Base-by-base conservation (phyloP, 2,329 filamentous ascomycete genomes). In the Malbranchea zuffiana region DNA sequence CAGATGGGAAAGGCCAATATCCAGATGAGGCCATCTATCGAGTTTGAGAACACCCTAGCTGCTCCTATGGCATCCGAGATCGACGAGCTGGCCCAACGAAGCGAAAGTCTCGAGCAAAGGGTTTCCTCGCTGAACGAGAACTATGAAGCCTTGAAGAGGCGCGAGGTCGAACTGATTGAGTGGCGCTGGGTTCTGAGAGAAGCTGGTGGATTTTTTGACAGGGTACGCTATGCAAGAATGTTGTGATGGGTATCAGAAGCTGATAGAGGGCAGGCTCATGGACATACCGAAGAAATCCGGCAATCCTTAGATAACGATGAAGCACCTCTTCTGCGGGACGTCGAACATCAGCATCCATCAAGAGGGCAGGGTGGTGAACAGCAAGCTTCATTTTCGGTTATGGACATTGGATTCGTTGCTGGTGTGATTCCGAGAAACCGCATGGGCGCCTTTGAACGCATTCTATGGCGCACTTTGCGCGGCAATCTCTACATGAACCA, bases 401-500 rank as follows among this genome's bases (percentile, higher is more conserved):
- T 96, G 83, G 95, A 96, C 65, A 98, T 98, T 57, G 90, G 90
- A 6, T 98, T 98, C 53, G 88, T 98, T 36, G 83, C 90, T 37
- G 90, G 90, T 62, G 90, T 96, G 50, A 96, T 98, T 51, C 76
- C 83, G 24, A 78, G 90, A 37, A 88, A 96, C 55, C 79, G 88
- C 34, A 88, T 98, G 43, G 87, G 80, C 10, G 83, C 88, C 17
- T 98, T 98, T 56, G 92, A 98, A 67, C 81, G 90, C 42, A 98
- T 98, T 50, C 71, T 98, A 35, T 98, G 90, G 90, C 78, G 90
- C 53, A 95, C 92, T 0, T 75, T 98, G 27, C 85, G 90, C 60
- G 90, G 90, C 53, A 98, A 98, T 62, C 68, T 98, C 46, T 98
- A 96, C 72, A 98, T 98, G 90, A 98, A 98, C 65, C 92, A 98